These are phyloP conservation scores for Entomortierella beljakovae DNA, from an alignment of 192 early-diverging fungal species.

Conservation along the genomic window DNA sequence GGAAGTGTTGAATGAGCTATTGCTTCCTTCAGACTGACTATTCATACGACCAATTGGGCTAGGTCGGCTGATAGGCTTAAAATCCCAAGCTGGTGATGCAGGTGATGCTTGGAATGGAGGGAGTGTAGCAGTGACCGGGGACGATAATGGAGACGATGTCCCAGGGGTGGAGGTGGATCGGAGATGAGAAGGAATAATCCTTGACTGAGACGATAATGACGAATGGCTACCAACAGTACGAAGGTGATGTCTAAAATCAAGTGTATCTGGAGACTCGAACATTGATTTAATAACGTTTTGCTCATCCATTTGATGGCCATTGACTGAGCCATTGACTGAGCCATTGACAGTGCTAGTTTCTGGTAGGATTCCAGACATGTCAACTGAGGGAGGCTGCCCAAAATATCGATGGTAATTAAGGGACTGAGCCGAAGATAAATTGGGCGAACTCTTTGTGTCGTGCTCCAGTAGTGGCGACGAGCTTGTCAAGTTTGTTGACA, in stretches of 20 bases:
- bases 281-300: constrained; percentile 50
- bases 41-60: constrained; percentile 33
- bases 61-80: constrained; percentile 32
- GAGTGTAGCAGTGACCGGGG: constrained; percentile 15
- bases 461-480: constrained; percentile 7
- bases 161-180: constrained; percentile 36
- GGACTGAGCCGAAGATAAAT: not conserved
- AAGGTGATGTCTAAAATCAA: constrained; percentile 42
- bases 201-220: constrained; percentile 19
- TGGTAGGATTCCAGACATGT: constrained; percentile 8
- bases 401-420: constrained; percentile 41
- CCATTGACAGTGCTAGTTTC: not conserved
- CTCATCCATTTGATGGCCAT: constrained; percentile 35
- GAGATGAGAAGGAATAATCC: constrained; percentile 48
- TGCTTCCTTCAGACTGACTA: constrained; percentile 39
- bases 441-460: constrained; percentile 10
- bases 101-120: constrained; percentile 20
- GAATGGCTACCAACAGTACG: constrained; percentile 47
- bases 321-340: not conserved
- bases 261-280: constrained; percentile 44
- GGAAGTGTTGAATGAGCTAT: constrained; percentile 26
- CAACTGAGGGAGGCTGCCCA: not conserved
- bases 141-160: constrained; percentile 33
- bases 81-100: constrained; percentile 31
- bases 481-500: constrained; percentile 7